Evolutionary conservation across 1,139 yeast genomes (phyloP), one percentile per base, ranked within the genome.

Genomic region (Saccharomyces hybrid): DNA sequence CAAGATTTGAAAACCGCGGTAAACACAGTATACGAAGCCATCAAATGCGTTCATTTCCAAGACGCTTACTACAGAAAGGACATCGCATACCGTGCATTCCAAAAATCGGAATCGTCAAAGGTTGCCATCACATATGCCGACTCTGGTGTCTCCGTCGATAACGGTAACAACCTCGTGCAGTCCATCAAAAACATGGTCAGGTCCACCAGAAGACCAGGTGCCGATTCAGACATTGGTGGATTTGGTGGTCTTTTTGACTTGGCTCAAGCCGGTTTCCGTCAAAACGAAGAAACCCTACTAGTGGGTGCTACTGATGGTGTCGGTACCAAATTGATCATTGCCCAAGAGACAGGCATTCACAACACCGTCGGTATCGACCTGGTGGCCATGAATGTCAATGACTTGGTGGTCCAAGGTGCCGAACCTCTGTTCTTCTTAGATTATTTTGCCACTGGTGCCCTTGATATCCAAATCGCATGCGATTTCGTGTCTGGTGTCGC

Each of bases 281-380:
- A 75, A 55, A 75, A 81, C 29, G 81, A 78, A 58, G 84, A 86
- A 54, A 88, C 97, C 9, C 75, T 95, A 55, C 77, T 95, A 57
- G 98, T 95, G 51, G 97, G 95, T 58, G 98, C 99, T 55, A 95
- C 99, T 50, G 99, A 95, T 74, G 99, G 99, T 73, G 98, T 95
- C 57, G 99, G 99, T 62, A 93, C 99, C 60, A 95, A 95, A 75
- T 82, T 95, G 65, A 84, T 91, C 78, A 84, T 95, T 69, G 99
- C 98, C 0, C 98, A 93, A 76, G 83, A 84, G 59, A 80, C 93
- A 76, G 76, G 85, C 63, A 88, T 87, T 56, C 98, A 95, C 70
- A 83, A 89, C 71, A 91, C 99, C 28, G 99, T 95, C 49, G 99
- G 99, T 69, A 90, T 95, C 65, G 99, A 95, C 73, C 81, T 95